A percentile compares a stretch with the other conserved stretches of the same genome.
Evolutionary conservation across 192 early-diverging fungal genomes (phyloP).

Genomic region (Coemansia sp.): DNA sequence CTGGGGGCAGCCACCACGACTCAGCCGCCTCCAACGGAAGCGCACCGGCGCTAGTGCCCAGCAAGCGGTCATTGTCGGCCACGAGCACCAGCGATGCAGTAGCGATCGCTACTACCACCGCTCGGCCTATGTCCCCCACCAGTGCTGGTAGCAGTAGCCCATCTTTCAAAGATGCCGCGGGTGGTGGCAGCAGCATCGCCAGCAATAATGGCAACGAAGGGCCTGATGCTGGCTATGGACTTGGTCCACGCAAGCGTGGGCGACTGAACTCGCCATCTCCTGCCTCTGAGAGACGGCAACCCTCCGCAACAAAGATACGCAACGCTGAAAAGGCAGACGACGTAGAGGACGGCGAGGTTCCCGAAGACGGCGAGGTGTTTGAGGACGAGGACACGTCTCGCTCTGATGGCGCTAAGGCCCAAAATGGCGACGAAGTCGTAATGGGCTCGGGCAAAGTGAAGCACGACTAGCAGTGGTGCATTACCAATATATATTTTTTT

Average conservation of each 20-base stretch:
- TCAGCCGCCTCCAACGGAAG: conserved; percentile 10
- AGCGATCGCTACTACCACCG: background rate
- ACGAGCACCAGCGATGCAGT: conserved; percentile 14
- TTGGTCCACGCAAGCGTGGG: conserved; percentile 47
- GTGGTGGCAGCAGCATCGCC: background rate
- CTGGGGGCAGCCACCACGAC: conserved; percentile 3
- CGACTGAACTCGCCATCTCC: conserved; percentile 34
- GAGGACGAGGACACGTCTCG: conserved; percentile 42
- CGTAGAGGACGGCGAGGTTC: conserved; percentile 45
- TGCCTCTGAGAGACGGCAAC: conserved; percentile 12
- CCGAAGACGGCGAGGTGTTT: conserved; percentile 53
- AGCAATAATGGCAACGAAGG: conserved; percentile 9
- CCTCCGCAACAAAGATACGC: background rate
- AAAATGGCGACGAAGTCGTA: conserved; percentile 45
- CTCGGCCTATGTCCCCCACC: background rate
- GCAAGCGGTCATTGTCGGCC: conserved; percentile 43
- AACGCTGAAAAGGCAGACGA: conserved; percentile 9
- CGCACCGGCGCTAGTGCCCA: conserved; percentile 35
- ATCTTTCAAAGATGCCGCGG: background rate
- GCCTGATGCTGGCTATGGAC: conserved; percentile 11
- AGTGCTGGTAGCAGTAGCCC: conserved; percentile 5
- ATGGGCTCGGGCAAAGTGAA: conserved; percentile 49
- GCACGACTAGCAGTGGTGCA: conserved; percentile 17
- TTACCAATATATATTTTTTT: background rate
- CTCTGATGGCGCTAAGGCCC: conserved; percentile 31